phyloP scores from a whole-genome alignment of 257 asterid genomes.

The Paulownia fortunei region DNA sequence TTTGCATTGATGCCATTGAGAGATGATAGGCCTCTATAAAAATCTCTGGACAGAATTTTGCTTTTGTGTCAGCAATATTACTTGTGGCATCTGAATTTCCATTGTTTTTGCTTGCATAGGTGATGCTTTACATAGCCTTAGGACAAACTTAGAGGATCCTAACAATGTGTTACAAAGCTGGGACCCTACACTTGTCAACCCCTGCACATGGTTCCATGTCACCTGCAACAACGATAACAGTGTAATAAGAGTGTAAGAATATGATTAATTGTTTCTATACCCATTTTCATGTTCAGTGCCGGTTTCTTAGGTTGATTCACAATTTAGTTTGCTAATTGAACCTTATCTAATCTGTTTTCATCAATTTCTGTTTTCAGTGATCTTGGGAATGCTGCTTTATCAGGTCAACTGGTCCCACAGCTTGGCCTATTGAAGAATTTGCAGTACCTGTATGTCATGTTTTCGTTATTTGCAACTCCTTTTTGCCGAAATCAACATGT shows the following conservation, averaged over 20 bases:
- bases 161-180: conserved; percentile 96
- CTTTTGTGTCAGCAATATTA: neutral
- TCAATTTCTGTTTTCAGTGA: conserved; percentile 57
- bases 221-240: conserved; percentile 98
- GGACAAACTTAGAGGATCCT: conserved; percentile 84
- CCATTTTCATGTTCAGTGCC: neutral
- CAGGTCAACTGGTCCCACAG: conserved; percentile 93
- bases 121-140: conserved; percentile 89
- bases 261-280: conserved; percentile 2
- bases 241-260: conserved; percentile 93
- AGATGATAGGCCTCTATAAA: neutral
- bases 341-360: conserved; percentile 11
- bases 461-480: neutral
- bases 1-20: conserved; percentile 13
- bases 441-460: conserved; percentile 83
- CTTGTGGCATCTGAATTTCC: conserved; percentile 24
- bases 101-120: conserved; percentile 50
- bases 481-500: neutral
- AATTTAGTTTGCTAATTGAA: conserved; percentile 6
- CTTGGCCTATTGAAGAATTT: conserved; percentile 92
- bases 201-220: conserved; percentile 99
- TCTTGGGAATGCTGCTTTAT: conserved; percentile 96
- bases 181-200: conserved; percentile 99
- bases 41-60: neutral
- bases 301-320: conserved; percentile 1